Percentiles rank a stretch among this genome's conserved stretches.
Evolutionary conservation across 768 basidiomycete genomes (phyloP).

Genomic region (Austroboletus eburneus): DNA sequence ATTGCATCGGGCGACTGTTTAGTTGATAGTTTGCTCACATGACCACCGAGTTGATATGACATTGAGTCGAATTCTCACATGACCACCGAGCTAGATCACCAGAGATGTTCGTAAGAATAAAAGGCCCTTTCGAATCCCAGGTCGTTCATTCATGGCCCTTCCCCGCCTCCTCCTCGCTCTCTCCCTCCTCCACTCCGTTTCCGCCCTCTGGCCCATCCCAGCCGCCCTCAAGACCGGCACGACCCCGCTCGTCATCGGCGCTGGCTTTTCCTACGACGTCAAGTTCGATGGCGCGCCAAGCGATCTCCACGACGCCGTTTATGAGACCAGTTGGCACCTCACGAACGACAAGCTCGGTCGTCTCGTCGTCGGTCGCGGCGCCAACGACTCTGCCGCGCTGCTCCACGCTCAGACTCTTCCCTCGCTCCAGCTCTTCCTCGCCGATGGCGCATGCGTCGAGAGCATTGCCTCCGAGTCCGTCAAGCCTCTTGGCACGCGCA

Average conservation of each 20-base stretch:
- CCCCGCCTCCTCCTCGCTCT: neutral
- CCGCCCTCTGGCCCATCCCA: slow-evolving; percentile 34
- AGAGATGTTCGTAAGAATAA: too few species aligned
- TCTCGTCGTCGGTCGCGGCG: slow-evolving; percentile 39
- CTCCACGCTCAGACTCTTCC: slow-evolving; percentile 21
- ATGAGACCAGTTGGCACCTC: slow-evolving; percentile 29
- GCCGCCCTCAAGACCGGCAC: slow-evolving; percentile 22
- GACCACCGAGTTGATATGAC: too few species aligned
- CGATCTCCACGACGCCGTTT: slow-evolving; percentile 34
- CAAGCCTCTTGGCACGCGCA: slow-evolving; percentile 31
- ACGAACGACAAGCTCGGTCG: slow-evolving; percentile 35
- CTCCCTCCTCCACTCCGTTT: slow-evolving; percentile 8
- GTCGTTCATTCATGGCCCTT: neutral
- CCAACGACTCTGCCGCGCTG: slow-evolving; percentile 28
- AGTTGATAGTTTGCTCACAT: slow-evolving; percentile 13
- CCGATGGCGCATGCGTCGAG: slow-evolving; percentile 7
- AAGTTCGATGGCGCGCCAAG: slow-evolving; percentile 21
- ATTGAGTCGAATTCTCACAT: too few species aligned
- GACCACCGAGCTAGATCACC: too few species aligned
- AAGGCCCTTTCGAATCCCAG: neutral
- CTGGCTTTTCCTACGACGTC: slow-evolving; percentile 29
- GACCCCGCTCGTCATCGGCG: slow-evolving; percentile 21
- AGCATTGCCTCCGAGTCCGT: slow-evolving; percentile 37
- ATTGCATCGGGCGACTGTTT: slow-evolving; percentile 43
- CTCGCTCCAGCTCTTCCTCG: slow-evolving; percentile 28